Evolutionary conservation across 257 asterid genomes (phyloP).

Genomic region (Nicotiana obtusifolia): DNA sequence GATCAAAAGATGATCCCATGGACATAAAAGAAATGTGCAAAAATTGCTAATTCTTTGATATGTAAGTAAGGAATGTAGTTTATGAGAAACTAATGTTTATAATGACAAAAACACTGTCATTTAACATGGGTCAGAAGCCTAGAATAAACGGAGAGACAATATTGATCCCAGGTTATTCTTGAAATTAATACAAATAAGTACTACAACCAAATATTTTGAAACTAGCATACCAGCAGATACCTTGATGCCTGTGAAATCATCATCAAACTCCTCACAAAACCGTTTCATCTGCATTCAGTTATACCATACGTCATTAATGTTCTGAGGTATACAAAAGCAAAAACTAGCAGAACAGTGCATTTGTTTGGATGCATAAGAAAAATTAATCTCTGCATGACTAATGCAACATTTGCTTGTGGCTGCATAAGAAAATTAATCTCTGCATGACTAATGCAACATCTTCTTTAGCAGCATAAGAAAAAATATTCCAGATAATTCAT

Average conservation of each 20-base stretch:
- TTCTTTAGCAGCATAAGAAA: neutral
- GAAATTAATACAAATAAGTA: slow-evolving; percentile 7
- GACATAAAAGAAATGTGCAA: neutral
- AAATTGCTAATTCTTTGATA: neutral
- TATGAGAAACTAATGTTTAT: neutral
- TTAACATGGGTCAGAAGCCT: neutral
- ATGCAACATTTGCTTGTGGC: neutral
- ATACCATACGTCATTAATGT: neutral
- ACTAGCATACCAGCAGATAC: slow-evolving; percentile 84
- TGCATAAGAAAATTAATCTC: neutral
- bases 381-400: neutral
- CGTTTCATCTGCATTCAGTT: slow-evolving; percentile 50
- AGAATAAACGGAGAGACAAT: slow-evolving; percentile 7
- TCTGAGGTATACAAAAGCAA: neutral
- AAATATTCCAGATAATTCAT: neutral
- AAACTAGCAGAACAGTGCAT: neutral
- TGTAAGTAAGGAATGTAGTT: neutral
- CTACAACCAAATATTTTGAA: neutral
- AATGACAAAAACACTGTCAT: neutral
- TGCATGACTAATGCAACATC: neutral
- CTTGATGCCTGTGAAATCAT: slow-evolving; percentile 63
- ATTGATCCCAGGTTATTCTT: neutral
- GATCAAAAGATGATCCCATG: neutral
- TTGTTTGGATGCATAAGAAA: neutral
- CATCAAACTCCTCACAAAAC: slow-evolving; percentile 64